Evolutionary conservation across 2,329 filamentous ascomycete species (phyloP).

Genomic region (Aspergillus oerlinghausenensis): DNA sequence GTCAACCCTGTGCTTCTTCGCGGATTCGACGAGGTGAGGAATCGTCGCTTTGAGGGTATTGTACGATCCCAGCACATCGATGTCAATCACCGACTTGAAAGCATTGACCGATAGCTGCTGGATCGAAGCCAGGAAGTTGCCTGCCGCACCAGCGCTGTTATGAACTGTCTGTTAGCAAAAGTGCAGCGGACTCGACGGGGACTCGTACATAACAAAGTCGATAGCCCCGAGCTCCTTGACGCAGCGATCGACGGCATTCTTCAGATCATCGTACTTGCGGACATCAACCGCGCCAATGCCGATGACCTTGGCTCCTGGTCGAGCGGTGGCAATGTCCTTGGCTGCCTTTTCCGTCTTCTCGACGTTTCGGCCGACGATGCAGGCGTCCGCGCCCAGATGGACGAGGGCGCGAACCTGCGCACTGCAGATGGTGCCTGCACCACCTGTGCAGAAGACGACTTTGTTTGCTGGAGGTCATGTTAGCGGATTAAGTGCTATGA

Average conservation of each 20-base stretch:
- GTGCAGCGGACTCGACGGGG: background rate
- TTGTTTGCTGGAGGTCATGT: slow-evolving; percentile 60
- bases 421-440: slow-evolving; percentile 88
- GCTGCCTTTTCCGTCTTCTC: slow-evolving; percentile 82
- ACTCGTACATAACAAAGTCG: slow-evolving; percentile 77
- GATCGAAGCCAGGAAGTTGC: slow-evolving; percentile 89
- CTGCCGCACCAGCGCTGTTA: slow-evolving; percentile 79
- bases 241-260: slow-evolving; percentile 72
- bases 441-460: slow-evolving; percentile 92
- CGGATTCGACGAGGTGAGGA: slow-evolving; percentile 74
- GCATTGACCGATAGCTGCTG: slow-evolving; percentile 78
- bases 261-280: slow-evolving; percentile 63
- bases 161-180: slow-evolving; percentile 8
- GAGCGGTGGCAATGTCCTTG: slow-evolving; percentile 72
- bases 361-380: slow-evolving; percentile 84
- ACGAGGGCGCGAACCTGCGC: slow-evolving; percentile 90
- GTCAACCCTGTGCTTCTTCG: slow-evolving; percentile 57
- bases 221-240: slow-evolving; percentile 79
- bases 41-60: slow-evolving; percentile 92
- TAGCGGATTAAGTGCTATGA: slow-evolving; percentile 3
- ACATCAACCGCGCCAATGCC: slow-evolving; percentile 75
- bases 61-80: slow-evolving; percentile 88
- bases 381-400: slow-evolving; percentile 84
- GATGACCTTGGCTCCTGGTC: slow-evolving; percentile 75
- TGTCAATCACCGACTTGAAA: slow-evolving; percentile 94